Evolutionary conservation across 805 yeast species (phyloP).

Genomic region (Yarrowia sp.): DNA sequence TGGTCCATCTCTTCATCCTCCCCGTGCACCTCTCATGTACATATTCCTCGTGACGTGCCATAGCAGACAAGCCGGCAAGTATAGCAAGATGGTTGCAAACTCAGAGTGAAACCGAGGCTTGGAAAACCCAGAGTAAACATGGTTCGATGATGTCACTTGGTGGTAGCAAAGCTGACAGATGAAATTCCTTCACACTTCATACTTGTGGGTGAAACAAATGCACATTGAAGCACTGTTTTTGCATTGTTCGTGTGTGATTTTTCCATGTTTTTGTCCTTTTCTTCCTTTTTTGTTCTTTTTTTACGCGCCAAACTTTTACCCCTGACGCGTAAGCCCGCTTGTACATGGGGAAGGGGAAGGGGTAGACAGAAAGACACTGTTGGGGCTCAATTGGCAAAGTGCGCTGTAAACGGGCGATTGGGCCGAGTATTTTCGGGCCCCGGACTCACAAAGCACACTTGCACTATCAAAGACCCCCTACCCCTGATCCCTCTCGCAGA

Average conservation of each 20-base stretch:
- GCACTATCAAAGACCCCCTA: not conserved
- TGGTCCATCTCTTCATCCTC: no score
- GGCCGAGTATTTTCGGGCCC: not conserved
- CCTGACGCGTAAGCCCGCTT: constrained; percentile 31
- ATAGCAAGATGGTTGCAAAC: not conserved
- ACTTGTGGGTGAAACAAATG: no score
- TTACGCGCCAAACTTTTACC: constrained; percentile 34
- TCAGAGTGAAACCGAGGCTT: not conserved
- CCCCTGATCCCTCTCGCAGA: constrained; percentile 13
- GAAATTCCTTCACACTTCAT: no score
- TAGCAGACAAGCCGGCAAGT: not conserved
- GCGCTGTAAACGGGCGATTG: no score
- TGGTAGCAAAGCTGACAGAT: no score
- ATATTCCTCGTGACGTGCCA: constrained; percentile 10
- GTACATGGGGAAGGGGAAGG: constrained; percentile 5
- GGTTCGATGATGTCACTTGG: no score
- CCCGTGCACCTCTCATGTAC: not conserved
- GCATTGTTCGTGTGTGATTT: no score
- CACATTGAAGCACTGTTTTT: no score
- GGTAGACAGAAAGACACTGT: not conserved
- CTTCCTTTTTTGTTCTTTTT: no score
- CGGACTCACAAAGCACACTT: no score
- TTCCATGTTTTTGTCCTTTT: no score
- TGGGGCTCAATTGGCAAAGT: not conserved
- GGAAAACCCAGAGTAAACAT: no score